Conservation (phyloP, 371 early-diverging fungal species). For the Mortierella sp. region DNA sequence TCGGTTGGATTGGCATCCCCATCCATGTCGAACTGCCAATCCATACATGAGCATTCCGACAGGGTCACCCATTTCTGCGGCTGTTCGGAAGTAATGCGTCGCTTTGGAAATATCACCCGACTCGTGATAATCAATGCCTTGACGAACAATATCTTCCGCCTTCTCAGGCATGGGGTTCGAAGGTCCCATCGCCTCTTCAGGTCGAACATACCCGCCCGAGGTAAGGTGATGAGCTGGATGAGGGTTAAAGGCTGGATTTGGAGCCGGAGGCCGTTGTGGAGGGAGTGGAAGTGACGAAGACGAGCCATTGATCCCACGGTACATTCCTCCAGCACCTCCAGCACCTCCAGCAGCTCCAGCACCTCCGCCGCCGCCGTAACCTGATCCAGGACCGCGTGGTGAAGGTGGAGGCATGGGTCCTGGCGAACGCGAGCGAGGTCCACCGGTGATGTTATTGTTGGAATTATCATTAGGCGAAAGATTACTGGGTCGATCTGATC, state of each 20-base stretch:
- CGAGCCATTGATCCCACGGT: constrained; percentile 30
- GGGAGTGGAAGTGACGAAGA: constrained; percentile 23
- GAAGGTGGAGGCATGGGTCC: constrained; percentile 17
- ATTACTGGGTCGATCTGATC: constrained; percentile 25
- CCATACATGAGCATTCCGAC: constrained; percentile 90
- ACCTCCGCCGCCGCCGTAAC: constrained; percentile 14
- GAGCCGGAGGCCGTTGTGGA: constrained; percentile 3
- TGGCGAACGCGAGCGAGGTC: constrained; percentile 36
- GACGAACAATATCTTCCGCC: constrained; percentile 64
- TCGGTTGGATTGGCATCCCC: constrained; percentile 79
- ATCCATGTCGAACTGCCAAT: constrained; percentile 91
- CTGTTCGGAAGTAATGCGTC: constrained; percentile 81
- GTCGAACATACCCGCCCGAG: constrained; percentile 51
- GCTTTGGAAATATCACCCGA: constrained; percentile 82
- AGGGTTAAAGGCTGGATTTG: constrained; percentile 22
- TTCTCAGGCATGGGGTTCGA: constrained; percentile 53
- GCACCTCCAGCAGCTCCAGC: constrained; percentile 3
- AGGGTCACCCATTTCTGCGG: constrained; percentile 78
- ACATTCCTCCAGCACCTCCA: constrained; percentile 25
- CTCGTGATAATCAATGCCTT: constrained; percentile 75
- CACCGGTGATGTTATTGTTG: constrained; percentile 2
- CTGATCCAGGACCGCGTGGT: constrained; percentile 26
- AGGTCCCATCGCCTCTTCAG: constrained; percentile 49
- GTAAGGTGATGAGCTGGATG: constrained; percentile 45
- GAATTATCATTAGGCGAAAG: constrained; percentile 22